Conservation (phyloP, 2,329 filamentous ascomycete genomes). For the Beauveria sp. region DNA sequence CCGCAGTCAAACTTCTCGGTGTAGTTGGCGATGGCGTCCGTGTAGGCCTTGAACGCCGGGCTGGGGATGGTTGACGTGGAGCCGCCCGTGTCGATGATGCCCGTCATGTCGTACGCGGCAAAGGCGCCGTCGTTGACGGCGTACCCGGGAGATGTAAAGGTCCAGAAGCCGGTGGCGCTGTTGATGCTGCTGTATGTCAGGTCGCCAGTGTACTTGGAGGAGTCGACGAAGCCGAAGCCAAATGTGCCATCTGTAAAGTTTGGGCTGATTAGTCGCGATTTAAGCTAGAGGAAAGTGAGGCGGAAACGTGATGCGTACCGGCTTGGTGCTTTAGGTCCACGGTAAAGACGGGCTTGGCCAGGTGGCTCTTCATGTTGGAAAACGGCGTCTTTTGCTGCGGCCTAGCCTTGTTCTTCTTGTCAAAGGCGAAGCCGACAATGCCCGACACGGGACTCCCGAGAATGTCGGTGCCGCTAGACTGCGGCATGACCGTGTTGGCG, state of each 20-base stretch:
- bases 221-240: slow-evolving; percentile 66
- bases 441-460: slow-evolving; percentile 23
- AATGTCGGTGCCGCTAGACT: slow-evolving; percentile 38
- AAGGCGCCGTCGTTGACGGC: slow-evolving; percentile 14
- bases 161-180: slow-evolving; percentile 57
- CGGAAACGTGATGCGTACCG: slow-evolving; percentile 11
- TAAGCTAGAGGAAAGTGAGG: background rate
- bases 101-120: slow-evolving; percentile 32
- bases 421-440: slow-evolving; percentile 28
- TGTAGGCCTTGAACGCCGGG: slow-evolving; percentile 12
- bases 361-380: slow-evolving; percentile 21
- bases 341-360: slow-evolving; percentile 49
- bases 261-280: background rate
- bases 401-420: slow-evolving; percentile 32
- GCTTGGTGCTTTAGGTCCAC: slow-evolving; percentile 52
- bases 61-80: slow-evolving; percentile 53
- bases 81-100: slow-evolving; percentile 52
- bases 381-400: slow-evolving; percentile 38
- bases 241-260: slow-evolving; percentile 48
- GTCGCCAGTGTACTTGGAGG: slow-evolving; percentile 51
- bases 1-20: slow-evolving; percentile 36
- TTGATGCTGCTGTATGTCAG: slow-evolving; percentile 57
- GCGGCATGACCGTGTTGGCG: slow-evolving; percentile 30
- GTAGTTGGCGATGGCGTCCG: slow-evolving; percentile 42
- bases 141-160: slow-evolving; percentile 18